Percentiles rank a stretch among this genome's conserved stretches.
Conservation (phyloP, 768 basidiomycete species). For the Lyophyllum semitale region DNA sequence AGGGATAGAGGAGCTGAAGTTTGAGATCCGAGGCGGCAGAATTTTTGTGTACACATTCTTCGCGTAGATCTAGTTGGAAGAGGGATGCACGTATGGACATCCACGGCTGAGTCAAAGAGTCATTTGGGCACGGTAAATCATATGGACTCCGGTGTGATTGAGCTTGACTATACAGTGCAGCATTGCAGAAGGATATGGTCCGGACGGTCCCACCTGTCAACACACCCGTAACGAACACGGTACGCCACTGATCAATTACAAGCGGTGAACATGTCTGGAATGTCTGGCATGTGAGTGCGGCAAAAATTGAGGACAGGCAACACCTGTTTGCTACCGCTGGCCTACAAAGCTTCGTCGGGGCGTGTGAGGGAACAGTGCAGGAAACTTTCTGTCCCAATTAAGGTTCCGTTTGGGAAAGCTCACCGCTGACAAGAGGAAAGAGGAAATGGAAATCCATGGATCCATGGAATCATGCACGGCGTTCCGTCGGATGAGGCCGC, state of each 20-base stretch:
- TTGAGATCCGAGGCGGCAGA: background rate
- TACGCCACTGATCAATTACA: too few relatives aligned
- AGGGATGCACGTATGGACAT: background rate
- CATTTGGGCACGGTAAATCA: background rate
- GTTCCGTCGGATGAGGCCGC: slow-evolving; percentile 12
- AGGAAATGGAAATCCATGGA: slow-evolving; percentile 3
- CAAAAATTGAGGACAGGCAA: too few relatives aligned
- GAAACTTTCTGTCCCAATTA: background rate
- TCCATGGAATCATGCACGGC: slow-evolving; percentile 15
- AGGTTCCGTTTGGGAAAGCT: background rate
- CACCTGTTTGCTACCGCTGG: too few relatives aligned
- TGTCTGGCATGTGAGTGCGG: background rate
- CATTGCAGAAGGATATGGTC: too few relatives aligned
- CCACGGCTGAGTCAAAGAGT: background rate
- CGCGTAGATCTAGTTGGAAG: background rate
- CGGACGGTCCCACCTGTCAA: too few relatives aligned
- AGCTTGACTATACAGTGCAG: background rate
- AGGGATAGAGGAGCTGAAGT: background rate
- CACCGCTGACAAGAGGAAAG: background rate
- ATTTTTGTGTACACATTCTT: background rate
- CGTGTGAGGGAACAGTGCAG: background rate
- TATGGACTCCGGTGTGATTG: too few relatives aligned
- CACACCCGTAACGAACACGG: too few relatives aligned
- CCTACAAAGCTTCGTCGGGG: too few relatives aligned
- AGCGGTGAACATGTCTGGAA: too few relatives aligned